Base-by-base conservation (phyloP, 805 yeast genomes). In the Ogataea ramenticola region DNA sequence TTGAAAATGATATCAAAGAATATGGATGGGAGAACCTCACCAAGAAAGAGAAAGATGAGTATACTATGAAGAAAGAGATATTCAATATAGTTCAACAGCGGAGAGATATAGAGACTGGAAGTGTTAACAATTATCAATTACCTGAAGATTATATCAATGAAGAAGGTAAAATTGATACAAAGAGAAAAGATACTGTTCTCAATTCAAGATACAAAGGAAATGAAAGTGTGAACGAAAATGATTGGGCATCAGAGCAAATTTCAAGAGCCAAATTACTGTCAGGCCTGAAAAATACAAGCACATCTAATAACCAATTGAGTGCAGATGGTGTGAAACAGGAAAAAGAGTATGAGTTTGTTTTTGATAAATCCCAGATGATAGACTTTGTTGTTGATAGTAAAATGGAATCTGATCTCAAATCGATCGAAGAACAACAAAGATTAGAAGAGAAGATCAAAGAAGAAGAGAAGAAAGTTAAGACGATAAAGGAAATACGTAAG, bases 341-440 rank as follows among this genome's bases (percentile, higher is more conserved):
- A 31, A 68, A 70, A 9, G 60, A 77, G 36, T 86, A 83, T 54
- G 95, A 85, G 12, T 87, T 71, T 64, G 91, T 87, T 0, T 84
- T 84, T 61, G 93, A 86, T 57, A 73, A 74, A 37, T 66, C 77
- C 0, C 86, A 83, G 44, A 67, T 70, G 46, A 74, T 82, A 17
- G 75, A 77, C n/a, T 81, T 76, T 49, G 67, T 72, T 1, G 63
- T 67, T 16, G 80, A 74, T 22, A 56, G 61, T 2, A 69, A 56
- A 16, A 52, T 53, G 11, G 56, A 53, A 20, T 52, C 50, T 2
- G 62, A 47, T 49, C 50, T 42, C 49, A 55, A 24, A 46, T 51
- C 41, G 16, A 12, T 21, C 6, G 67, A 62, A 26, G 64, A 71
- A 56, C 67, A 67, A 41, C 47, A 54, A 26, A 29, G 44, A 21